Evolutionary conservation across 306 rosid genomes (phyloP).

Genomic region (Trichosanthes truncata): DNA sequence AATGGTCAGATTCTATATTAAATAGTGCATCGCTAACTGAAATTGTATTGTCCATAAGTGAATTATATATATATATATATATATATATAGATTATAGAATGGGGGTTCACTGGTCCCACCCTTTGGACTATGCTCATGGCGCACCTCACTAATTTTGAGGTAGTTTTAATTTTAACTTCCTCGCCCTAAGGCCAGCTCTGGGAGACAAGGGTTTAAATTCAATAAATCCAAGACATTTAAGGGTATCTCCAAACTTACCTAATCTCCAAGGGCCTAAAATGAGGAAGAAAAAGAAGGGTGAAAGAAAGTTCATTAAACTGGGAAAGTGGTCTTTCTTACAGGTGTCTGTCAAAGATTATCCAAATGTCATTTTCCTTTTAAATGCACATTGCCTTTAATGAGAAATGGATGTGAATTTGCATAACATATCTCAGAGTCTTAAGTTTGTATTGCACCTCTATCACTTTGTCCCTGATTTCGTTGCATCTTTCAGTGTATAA

Average conservation of each 20-base stretch:
- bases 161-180: no score
- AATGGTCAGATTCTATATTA: neutral
- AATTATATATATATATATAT: neutral
- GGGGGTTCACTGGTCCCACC: no score
- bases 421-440: neutral
- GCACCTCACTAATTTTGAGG: neutral
- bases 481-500: neutral
- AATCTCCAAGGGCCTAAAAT: neutral
- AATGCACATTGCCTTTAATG: neutral
- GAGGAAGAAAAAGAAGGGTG: neutral
- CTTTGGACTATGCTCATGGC: neutral
- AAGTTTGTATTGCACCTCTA: neutral
- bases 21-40: neutral
- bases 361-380: neutral
- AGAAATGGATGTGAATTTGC: neutral
- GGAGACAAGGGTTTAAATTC: no score
- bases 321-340: neutral
- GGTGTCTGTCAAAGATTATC: neutral
- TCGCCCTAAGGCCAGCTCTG: no score
- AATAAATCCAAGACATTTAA: no score
- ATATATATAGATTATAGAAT: neutral
- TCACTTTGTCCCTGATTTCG: neutral
- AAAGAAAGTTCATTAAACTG: neutral
- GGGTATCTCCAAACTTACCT: no score
- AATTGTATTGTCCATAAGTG: neutral